Conservation (phyloP, 2,329 filamentous ascomycete genomes). For the Myriosclerotinia curreyana region DNA sequence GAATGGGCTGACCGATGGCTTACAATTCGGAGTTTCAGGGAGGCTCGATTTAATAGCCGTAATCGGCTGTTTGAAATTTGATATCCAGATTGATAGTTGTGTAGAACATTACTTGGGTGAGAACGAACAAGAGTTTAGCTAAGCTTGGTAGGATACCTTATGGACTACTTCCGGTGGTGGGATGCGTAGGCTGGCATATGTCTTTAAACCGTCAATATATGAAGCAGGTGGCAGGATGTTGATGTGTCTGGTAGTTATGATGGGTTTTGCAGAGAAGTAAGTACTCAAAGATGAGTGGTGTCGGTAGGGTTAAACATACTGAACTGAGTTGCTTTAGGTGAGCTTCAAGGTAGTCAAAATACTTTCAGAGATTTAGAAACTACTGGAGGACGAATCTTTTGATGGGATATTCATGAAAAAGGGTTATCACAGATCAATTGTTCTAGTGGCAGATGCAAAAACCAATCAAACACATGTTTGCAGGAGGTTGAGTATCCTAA, state of each 20-base stretch:
- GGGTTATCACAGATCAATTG: not conserved
- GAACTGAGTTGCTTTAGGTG: not conserved
- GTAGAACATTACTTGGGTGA: not conserved
- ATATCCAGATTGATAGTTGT: not conserved
- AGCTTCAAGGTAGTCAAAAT: not conserved
- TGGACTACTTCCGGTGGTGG: not conserved
- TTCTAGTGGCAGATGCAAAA: not conserved
- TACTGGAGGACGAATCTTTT: not conserved
- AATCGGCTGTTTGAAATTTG: too few species aligned
- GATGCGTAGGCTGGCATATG: not conserved
- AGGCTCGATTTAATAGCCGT: too few species aligned
- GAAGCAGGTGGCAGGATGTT: not conserved
- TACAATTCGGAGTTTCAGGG: too few species aligned
- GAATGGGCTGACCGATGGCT: too few species aligned
- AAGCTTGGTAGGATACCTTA: not conserved
- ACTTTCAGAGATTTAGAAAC: not conserved
- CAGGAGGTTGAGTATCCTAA: not conserved
- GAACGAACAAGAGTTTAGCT: not conserved
- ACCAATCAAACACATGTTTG: too few species aligned
- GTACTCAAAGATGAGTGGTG: not conserved
- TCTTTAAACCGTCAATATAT: not conserved
- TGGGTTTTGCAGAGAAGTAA: not conserved
- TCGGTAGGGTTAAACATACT: not conserved
- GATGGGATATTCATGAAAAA: not conserved
- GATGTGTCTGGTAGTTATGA: too few species aligned